Conservation (phyloP, 306 rosid species). For the Astragalus glycyphyllos region DNA sequence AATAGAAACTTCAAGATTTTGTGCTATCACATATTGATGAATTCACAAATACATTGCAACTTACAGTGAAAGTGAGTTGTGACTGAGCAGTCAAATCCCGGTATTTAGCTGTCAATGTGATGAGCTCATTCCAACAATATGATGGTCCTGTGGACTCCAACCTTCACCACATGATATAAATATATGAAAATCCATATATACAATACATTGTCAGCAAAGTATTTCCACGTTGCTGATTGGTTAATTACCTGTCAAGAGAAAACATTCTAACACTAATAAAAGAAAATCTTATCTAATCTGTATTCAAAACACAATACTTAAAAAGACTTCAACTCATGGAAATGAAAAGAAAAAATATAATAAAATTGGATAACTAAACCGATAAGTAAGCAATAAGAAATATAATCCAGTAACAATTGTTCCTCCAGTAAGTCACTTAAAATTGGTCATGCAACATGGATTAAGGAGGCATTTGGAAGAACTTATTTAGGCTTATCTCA, state of each 20-base stretch:
- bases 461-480: neutral
- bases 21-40: slow-evolving; percentile 19
- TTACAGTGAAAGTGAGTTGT: slow-evolving; percentile 86
- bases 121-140: slow-evolving; percentile 84
- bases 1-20: slow-evolving; percentile 25
- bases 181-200: slow-evolving; percentile 30
- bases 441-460: slow-evolving; percentile 9
- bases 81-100: slow-evolving; percentile 93
- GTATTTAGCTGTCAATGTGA: slow-evolving; percentile 85
- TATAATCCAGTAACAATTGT: slow-evolving; percentile 4
- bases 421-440: neutral
- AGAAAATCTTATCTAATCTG: slow-evolving; percentile 3
- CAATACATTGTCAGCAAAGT: slow-evolving; percentile 10
- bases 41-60: slow-evolving; percentile 41
- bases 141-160: slow-evolving; percentile 84
- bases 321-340: too few species aligned
- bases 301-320: slow-evolving; percentile 9
- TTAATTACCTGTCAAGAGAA: slow-evolving; percentile 6
- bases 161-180: slow-evolving; percentile 55
- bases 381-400: slow-evolving; percentile 13
- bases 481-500: neutral
- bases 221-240: neutral
- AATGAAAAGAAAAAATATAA: too few species aligned
- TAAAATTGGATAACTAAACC: neutral
- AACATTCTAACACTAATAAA: neutral